Evolutionary conservation across 1,284 basidiomycete species (phyloP).

Genomic region (Bjerkandera adusta): DNA sequence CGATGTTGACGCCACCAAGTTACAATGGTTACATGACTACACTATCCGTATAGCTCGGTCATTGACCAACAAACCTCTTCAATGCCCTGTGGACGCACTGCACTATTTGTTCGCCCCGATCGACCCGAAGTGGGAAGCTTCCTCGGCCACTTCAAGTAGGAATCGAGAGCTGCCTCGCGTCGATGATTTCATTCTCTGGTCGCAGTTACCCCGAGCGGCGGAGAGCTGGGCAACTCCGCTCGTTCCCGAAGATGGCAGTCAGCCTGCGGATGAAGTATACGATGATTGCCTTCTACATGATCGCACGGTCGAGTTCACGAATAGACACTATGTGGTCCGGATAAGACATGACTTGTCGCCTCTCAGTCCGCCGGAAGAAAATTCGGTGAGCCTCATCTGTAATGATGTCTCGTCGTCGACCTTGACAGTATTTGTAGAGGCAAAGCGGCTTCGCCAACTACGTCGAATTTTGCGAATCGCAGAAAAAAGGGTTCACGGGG

Average conservation of each 20-base stretch:
- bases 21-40: conserved; percentile 54
- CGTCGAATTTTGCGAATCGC: conserved; percentile 61
- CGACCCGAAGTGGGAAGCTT: conserved; percentile 31
- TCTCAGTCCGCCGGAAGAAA: conserved; percentile 64
- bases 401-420: conserved; percentile 1
- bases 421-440: conserved; percentile 37
- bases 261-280: conserved; percentile 42
- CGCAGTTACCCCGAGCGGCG: conserved; percentile 50
- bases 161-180: conserved; percentile 34
- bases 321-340: conserved; percentile 54
- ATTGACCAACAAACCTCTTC: conserved; percentile 64
- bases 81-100: conserved; percentile 49
- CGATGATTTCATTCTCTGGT: conserved; percentile 60
- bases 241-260: conserved; percentile 38
- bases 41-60: conserved; percentile 61
- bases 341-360: conserved; percentile 69
- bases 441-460: conserved; percentile 56
- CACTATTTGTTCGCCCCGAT: conserved; percentile 68
- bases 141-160: conserved; percentile 16
- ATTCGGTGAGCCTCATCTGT: conserved; percentile 44
- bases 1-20: conserved; percentile 40
- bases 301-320: conserved; percentile 72
- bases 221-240: conserved; percentile 51
- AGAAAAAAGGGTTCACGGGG: conserved; percentile 58
- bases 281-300: conserved; percentile 70